Evolutionary conservation across 2,329 filamentous ascomycete species (phyloP).

Genomic region (Hypoxylon sp.): DNA sequence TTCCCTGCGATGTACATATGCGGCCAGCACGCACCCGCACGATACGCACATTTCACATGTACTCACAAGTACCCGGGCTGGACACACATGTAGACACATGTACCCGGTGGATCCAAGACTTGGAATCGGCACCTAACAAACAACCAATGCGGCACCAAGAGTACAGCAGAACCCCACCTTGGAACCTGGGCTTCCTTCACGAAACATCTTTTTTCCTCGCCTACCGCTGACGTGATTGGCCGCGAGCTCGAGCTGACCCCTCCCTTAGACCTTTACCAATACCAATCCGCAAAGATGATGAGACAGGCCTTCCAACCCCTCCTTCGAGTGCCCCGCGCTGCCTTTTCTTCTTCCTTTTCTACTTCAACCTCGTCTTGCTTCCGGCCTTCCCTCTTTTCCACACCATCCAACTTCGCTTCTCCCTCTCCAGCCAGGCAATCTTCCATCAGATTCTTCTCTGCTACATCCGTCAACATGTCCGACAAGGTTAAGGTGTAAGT

Average conservation of each 20-base stretch:
- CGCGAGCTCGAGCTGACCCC: slow-evolving; percentile 35
- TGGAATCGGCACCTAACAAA: not conserved
- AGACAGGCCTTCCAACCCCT: slow-evolving; percentile 37
- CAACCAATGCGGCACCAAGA: slow-evolving; percentile 14
- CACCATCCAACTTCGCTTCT: slow-evolving; percentile 48
- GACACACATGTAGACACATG: no score
- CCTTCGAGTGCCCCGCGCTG: slow-evolving; percentile 38
- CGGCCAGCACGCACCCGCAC: no score
- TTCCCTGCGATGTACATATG: not conserved
- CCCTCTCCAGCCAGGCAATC: slow-evolving; percentile 36
- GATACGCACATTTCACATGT: not conserved
- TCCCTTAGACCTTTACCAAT: slow-evolving; percentile 25
- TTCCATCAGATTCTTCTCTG: slow-evolving; percentile 56
- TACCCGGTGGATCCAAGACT: not conserved
- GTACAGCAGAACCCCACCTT: not conserved
- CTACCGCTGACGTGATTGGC: slow-evolving; percentile 21
- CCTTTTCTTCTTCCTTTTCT: slow-evolving; percentile 45
- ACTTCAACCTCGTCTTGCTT: slow-evolving; percentile 41
- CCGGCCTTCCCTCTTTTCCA: slow-evolving; percentile 46
- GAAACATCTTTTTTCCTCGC: slow-evolving; percentile 1
- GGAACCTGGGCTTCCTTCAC: slow-evolving; percentile 21
- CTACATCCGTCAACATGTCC: slow-evolving; percentile 77
- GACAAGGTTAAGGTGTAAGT: slow-evolving; percentile 69
- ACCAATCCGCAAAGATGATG: slow-evolving; percentile 33
- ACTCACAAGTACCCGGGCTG: slow-evolving; percentile 19